Evolutionary conservation across 768 basidiomycete genomes (phyloP), one percentile per base, ranked within the genome.

Genomic region (Leccinum fibrillosum): DNA sequence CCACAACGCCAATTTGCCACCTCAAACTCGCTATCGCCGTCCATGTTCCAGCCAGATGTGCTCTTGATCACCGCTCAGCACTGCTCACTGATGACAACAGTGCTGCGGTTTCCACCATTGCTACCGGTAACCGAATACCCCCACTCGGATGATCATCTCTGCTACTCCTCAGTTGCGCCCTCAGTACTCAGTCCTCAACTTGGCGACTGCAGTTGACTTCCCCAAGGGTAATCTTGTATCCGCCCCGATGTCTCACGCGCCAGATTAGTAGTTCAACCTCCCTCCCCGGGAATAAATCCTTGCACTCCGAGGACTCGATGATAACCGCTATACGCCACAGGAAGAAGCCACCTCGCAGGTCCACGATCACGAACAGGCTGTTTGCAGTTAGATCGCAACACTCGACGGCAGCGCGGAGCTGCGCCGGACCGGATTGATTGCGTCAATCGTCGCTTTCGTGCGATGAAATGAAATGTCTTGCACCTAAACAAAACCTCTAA

Each of bases 291-390:
- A 62, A 59, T 55, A 37, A 47, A 37, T 53, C 60, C 53, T 62
- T 42, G 59, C 70, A 64, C 64, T 69, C 69, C 68, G 68, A 69
- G 68, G 68, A 69, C 57, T 61, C 60, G 15, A 48, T 59, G 58
- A 54, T 51, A 56, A 45, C 49, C 52, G 39, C 37, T 21, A 42
- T 59, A 42, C 60, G 35, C 49, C 35, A 53, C 56, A 39, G 54
- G 62, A 47, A 57, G 58, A 59, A 26, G 58, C 55, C 25, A 30
- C 19, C 15, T 53, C 44, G 28, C 13, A 32, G 32, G 51, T 54
- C 44, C 58, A 57, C 51, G 57, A 62, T 69, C 52, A 25, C 55
- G 42, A 53, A 45, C 52, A 17, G 51, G 53, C 39, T 48, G 32
- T 55, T 47, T 37, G 55, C 62, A 53, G 35, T 15, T 50, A 47